A percentile compares a stretch with the other conserved stretches of the same genome.
phyloP scores from a whole-genome alignment of 2,329 filamentous ascomycete genomes.

The Triangularia setosa region DNA sequence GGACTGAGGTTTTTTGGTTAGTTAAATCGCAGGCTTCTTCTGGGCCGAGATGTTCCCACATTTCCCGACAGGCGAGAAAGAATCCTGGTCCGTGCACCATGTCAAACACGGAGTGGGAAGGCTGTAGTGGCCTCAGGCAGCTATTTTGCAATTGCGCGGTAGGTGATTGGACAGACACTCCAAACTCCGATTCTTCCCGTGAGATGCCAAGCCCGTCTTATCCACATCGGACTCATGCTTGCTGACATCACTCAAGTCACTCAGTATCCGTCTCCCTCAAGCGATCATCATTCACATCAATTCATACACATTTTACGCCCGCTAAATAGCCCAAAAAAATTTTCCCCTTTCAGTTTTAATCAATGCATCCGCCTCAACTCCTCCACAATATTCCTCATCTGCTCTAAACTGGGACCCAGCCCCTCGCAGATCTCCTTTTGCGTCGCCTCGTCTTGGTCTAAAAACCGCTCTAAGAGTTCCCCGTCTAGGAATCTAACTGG shows the following conservation, averaged over 20 bases:
- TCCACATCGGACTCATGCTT: neutral
- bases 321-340: too few species aligned
- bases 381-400: conserved; percentile 60
- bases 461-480: conserved; percentile 80
- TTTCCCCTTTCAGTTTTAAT: too few species aligned
- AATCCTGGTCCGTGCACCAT: neutral
- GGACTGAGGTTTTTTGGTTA: conserved; percentile 41
- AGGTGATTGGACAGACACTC: conserved; percentile 40
- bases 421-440: conserved; percentile 53
- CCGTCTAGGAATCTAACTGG: conserved; percentile 90
- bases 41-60: conserved; percentile 20
- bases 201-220: conserved; percentile 7
- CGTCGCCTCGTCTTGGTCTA: conserved; percentile 61
- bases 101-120: neutral
- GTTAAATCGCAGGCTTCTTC: neutral
- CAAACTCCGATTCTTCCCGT: conserved; percentile 25
- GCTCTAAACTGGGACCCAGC: conserved; percentile 57
- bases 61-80: conserved; percentile 14
- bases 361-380: conserved; percentile 60
- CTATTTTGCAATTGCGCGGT: conserved; percentile 38
- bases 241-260: conserved; percentile 4
- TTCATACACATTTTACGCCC: neutral
- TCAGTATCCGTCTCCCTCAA: neutral
- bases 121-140: conserved; percentile 45
- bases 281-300: neutral